Evolutionary conservation across 768 basidiomycete genomes (phyloP), one percentile per base, ranked within the genome.

Genomic region (Scleroderma bovista): DNA sequence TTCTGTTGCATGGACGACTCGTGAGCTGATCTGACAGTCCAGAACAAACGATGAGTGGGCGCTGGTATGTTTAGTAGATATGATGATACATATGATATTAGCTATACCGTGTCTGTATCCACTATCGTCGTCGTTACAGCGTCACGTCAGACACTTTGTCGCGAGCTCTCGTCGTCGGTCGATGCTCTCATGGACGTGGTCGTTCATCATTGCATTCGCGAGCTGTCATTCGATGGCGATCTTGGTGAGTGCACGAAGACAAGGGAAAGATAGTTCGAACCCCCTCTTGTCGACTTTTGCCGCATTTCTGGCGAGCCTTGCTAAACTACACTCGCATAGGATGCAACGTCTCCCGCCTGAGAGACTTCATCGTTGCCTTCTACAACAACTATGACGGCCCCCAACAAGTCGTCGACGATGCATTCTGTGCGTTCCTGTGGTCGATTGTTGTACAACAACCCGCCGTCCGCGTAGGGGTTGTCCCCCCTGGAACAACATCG

Each of bases 211-310:
- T 87, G 87, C 62, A 75, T 93, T 32, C 84, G 86, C 34, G 90
- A 95, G 65, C 74, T 95, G 26, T 81, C 93, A 6, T 93, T 93
- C 67, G 91, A 93, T 60, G 92, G 92, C 6, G 89, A 93, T 64
- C 74, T 90, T 38, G 92, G 92, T 93, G 66, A 73, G 86, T 78
- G 24, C 6, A 20, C n/a, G 31, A 33, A 11, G 29, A 26, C 20
- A 45, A 36, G 40, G 24, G 41, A 51, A 46, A 49, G 56, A 57
- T 70, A 60, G 77, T 76, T 79, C 75, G 75, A 77, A 71, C 57
- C 74, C 72, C 69, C 50, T 48, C 51, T 26, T 38, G 19, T 50
- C 7, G 38, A 52, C 58, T 65, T 45, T 45, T 65, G 51, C 39
- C 50, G 50, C 60, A 46, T 47, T 48, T 33, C 44, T 57, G 51